Evolutionary conservation across 1,284 basidiomycete species (phyloP), one percentile per base, ranked within the genome.

Genomic region (Cutaneotrichosporon sp.): DNA sequence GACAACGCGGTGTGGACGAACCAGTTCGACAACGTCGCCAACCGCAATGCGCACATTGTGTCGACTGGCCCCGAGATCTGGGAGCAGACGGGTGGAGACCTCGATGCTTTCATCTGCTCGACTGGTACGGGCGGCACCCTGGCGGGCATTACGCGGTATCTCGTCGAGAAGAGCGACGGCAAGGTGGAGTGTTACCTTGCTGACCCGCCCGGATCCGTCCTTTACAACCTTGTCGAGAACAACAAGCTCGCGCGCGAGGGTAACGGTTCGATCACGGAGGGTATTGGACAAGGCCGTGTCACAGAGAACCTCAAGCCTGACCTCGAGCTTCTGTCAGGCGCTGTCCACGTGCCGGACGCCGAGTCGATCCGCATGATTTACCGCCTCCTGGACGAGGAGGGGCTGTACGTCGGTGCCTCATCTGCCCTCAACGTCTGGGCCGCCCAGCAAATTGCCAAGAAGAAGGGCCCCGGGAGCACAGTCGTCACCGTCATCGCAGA

Each of bases 1-100:
- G 81, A 84, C n/a, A 97, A 97, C 68, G 87, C 92, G 19, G 84
- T 97, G 54, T 99, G 96, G 94, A 97, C 92, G n/a, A 87, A 98
- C 78, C 94, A 98, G 76, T 97, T 97, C 70, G 93, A 97, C 77
- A 97, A 97, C 75, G 83, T 79, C 10, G 88, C 89, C 14, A 98
- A 98, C 72, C 84, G 94, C 14, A 74, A 85, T 33, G 87, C 86
- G 16, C 94, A 98, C 73, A 94, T 96, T 72, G 73, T 81, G 49
- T 84, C 90, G 9, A 98, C 94, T 4, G 94, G 93, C 1, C 96
- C 94, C 1, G 96, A 98, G 76, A 93, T 98, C 55, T 97, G 92
- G 91, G 82, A 84, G 49, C 94, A 97, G 76, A 93, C 86, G 1
- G 66, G 79, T 37, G 89, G 89, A 2, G 77, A 82, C 27, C 61